A percentile compares a stretch with the other conserved stretches of the same genome.
These are phyloP conservation scores for Amoeboaphelidium occidentale DNA, from an alignment of 371 early-diverging fungal species.

Conservation along the genomic window DNA sequence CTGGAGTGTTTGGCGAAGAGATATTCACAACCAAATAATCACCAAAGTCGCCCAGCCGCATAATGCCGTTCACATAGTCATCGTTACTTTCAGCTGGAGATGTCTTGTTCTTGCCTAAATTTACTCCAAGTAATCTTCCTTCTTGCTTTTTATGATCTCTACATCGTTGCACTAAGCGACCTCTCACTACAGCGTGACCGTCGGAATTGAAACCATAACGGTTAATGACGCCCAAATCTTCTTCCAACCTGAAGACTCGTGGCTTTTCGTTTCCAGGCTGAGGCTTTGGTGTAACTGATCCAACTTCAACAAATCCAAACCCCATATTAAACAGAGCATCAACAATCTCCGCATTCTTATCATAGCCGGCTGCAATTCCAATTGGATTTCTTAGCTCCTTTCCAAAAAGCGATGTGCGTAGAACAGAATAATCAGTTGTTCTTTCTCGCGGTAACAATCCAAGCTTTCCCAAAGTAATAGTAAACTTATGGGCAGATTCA, in stretches of 20 bases:
- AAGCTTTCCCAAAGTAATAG: slow-evolving; percentile 24
- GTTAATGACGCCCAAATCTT: slow-evolving; percentile 48
- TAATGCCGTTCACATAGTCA: slow-evolving; percentile 47
- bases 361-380: slow-evolving; percentile 63
- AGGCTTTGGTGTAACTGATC: slow-evolving; percentile 50
- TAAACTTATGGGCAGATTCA: slow-evolving; percentile 37
- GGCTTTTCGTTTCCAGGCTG: slow-evolving; percentile 60
- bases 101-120: slow-evolving; percentile 58
- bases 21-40: slow-evolving; percentile 66
- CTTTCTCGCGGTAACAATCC: slow-evolving; percentile 29
- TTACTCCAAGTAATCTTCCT: slow-evolving; percentile 38
- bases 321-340: slow-evolving; percentile 48
- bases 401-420: slow-evolving; percentile 17
- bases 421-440: slow-evolving; percentile 11
- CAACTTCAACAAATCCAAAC: slow-evolving; percentile 63
- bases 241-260: slow-evolving; percentile 43
- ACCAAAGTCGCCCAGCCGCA: slow-evolving; percentile 33
- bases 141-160: slow-evolving; percentile 10
- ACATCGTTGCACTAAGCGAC: slow-evolving; percentile 32
- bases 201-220: slow-evolving; percentile 69
- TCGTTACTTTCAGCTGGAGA: slow-evolving; percentile 24
- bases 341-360: slow-evolving; percentile 58
- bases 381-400: slow-evolving; percentile 40
- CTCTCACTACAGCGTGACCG: slow-evolving; percentile 26
- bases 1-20: slow-evolving; percentile 55